A percentile compares a stretch with the other conserved stretches of the same genome.
Evolutionary conservation across 140 eudicot species (phyloP).

Genomic region (Anethum foeniculum): DNA sequence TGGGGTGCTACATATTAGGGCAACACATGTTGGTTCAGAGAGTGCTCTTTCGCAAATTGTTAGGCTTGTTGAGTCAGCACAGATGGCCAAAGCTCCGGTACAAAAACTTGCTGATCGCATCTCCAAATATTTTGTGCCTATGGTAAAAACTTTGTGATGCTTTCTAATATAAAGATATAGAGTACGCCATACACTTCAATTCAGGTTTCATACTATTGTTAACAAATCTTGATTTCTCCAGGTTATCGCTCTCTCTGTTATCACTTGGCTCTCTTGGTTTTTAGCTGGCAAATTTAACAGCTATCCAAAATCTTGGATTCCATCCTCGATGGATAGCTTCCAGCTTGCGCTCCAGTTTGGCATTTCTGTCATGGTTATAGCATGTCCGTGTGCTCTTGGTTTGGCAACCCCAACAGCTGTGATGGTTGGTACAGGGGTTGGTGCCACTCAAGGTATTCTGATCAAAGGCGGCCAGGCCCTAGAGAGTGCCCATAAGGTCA

Average conservation of each 20-base stretch:
- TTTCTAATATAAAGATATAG: background rate
- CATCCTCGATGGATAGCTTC: constrained; percentile 83
- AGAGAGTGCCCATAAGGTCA: constrained; percentile 92
- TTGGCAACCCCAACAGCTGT: constrained; percentile 99
- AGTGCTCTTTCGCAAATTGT: constrained; percentile 94
- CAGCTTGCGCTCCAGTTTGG: constrained; percentile 97
- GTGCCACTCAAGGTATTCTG: constrained; percentile 95
- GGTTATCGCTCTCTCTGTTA: constrained; percentile 62
- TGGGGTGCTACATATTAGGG: constrained; percentile 81
- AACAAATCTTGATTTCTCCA: constrained; percentile 15
- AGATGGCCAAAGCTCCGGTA: constrained; percentile 97
- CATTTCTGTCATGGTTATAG: constrained; percentile 96
- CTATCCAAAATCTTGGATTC: constrained; percentile 86
- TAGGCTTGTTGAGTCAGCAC: constrained; percentile 90
- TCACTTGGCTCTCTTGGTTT: constrained; percentile 84
- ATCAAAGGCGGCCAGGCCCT: constrained; percentile 99
- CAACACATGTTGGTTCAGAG: constrained; percentile 83
- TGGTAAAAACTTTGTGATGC: constrained; percentile 34
- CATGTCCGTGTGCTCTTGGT: constrained; percentile 97
- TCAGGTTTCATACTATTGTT: background rate
- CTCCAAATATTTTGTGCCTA: constrained; percentile 83
- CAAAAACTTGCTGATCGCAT: constrained; percentile 92
- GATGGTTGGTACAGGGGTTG: constrained; percentile 98
- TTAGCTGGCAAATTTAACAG: constrained; percentile 56
- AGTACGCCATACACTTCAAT: background rate